phyloP scores from a whole-genome alignment of 2,329 filamentous ascomycete genomes.

The Colletotrichum phormii region DNA sequence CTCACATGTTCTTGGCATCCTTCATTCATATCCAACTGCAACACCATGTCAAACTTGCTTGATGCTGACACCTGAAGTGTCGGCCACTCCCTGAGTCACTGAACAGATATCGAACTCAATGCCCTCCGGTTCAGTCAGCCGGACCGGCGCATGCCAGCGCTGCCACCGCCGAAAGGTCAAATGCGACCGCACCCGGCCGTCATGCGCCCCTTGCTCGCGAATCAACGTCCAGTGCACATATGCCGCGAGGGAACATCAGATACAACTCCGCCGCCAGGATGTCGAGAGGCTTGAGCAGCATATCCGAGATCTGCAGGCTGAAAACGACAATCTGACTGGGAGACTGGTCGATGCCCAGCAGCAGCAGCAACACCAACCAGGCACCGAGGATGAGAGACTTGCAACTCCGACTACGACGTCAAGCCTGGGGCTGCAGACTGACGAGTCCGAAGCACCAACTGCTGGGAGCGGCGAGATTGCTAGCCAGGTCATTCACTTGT shows the following conservation, averaged over 20 bases:
- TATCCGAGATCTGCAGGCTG: conserved; percentile 46
- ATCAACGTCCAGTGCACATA: conserved; percentile 49
- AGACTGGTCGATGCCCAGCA: conserved; percentile 33
- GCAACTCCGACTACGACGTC: conserved; percentile 2
- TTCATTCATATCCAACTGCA: background rate
- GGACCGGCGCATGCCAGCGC: conserved; percentile 49
- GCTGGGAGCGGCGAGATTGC: conserved; percentile 46
- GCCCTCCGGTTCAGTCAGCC: conserved; percentile 19
- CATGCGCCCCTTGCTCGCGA: conserved; percentile 50
- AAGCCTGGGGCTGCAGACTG: background rate
- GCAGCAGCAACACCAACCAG: background rate
- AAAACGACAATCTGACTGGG: conserved; percentile 42
- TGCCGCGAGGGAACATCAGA: conserved; percentile 45
- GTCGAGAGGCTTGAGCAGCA: conserved; percentile 49
- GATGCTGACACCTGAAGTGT: background rate
- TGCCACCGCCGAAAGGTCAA: conserved; percentile 55
- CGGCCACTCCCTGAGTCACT: too few species aligned
- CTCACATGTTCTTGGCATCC: background rate
- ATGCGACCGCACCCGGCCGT: conserved; percentile 52
- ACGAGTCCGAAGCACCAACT: conserved; percentile 2
- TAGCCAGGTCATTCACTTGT: conserved; percentile 56
- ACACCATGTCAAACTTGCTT: background rate
- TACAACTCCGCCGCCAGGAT: conserved; percentile 43
- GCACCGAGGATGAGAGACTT: background rate
- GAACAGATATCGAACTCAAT: background rate